Conservation (phyloP, 306 rosid species). For the Dicorynia guianensis region DNA sequence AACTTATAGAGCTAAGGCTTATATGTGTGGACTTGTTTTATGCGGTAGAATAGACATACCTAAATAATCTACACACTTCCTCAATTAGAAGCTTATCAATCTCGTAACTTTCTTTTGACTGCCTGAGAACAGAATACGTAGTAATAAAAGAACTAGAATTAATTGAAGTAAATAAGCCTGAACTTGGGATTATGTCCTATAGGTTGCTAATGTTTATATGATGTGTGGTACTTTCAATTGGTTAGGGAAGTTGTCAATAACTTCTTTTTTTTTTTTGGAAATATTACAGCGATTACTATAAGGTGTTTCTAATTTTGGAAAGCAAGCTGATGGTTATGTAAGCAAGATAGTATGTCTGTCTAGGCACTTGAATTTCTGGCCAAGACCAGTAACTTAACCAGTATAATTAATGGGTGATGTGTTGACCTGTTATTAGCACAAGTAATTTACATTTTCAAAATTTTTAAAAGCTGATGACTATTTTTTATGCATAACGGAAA, state of each 20-base stretch:
- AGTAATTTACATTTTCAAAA: conserved; percentile 2
- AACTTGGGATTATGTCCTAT: not conserved
- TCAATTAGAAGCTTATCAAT: not conserved
- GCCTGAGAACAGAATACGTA: conserved; percentile 18
- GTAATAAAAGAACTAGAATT: not conserved
- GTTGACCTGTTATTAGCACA: not conserved
- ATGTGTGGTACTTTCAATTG: not conserved
- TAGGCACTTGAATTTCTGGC: not conserved
- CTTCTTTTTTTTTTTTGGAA: not conserved
- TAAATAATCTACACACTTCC: not conserved
- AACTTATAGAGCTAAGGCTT: not conserved
- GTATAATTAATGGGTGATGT: not conserved
- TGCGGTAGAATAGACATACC: not conserved
- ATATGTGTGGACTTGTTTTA: not conserved
- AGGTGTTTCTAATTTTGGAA: not conserved
- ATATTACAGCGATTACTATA: not conserved
- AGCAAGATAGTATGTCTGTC: not conserved
- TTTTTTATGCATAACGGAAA: conserved; percentile 14
- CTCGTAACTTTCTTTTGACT: conserved; percentile 7
- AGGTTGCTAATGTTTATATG: too few species aligned
- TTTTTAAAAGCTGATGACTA: not conserved
- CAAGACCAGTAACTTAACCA: not conserved
- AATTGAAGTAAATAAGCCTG: conserved; percentile 17
- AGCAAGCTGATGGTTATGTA: not conserved
- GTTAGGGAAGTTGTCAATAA: not conserved